These are phyloP conservation scores for Mortierella sp. DNA, from an alignment of 371 early-diverging fungal species.

Conservation along the genomic window DNA sequence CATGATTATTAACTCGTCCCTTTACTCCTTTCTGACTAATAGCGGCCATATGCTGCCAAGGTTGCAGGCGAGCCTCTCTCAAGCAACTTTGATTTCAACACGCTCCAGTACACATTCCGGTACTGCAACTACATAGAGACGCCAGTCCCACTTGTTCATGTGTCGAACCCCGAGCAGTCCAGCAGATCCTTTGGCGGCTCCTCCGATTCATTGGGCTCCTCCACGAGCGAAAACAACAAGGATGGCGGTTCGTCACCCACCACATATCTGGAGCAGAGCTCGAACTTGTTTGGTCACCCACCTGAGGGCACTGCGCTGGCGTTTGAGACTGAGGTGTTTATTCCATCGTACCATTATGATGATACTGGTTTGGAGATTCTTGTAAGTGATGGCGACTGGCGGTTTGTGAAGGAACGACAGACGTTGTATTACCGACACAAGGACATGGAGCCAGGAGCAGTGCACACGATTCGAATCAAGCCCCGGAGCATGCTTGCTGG, in stretches of 20 bases:
- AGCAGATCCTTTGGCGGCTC: background rate
- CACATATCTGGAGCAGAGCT: background rate
- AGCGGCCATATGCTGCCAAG: conserved; percentile 85
- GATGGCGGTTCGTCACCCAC: background rate
- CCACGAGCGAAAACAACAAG: background rate
- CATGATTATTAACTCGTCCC: background rate
- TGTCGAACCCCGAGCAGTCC: conserved; percentile 29
- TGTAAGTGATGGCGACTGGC: conserved; percentile 75
- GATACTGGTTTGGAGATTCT: conserved; percentile 60
- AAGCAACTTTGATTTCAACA: conserved; percentile 70
- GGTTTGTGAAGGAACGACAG: conserved; percentile 71
- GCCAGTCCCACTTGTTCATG: conserved; percentile 28
- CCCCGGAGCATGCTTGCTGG: background rate
- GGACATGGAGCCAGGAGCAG: conserved; percentile 30
- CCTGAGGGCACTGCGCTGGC: conserved; percentile 17
- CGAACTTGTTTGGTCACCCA: conserved; percentile 37
- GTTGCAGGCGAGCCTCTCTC: conserved; percentile 76
- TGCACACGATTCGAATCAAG: conserved; percentile 30
- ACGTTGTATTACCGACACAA: conserved; percentile 67
- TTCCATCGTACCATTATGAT: conserved; percentile 81
- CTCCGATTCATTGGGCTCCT: background rate
- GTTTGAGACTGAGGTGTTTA: conserved; percentile 74
- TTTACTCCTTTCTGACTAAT: background rate
- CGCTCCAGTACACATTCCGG: conserved; percentile 66
- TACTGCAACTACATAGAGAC: conserved; percentile 54